Base-by-base conservation (phyloP, 2,329 filamentous ascomycete species). In the Diaporthe ilicicola region DNA sequence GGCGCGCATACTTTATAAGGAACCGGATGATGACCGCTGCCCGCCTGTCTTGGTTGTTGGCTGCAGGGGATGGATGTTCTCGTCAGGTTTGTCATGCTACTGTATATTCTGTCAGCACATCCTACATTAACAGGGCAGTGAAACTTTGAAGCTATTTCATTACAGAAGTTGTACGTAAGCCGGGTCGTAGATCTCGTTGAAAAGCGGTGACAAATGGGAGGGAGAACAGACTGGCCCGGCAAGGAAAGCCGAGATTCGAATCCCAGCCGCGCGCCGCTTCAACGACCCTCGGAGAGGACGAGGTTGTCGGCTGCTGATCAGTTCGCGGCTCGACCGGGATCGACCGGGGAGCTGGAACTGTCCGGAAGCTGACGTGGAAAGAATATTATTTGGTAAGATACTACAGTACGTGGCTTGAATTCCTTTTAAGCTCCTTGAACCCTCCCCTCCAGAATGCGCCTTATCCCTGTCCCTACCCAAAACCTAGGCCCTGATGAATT, bases 401-500 rank as follows among this genome's bases (percentile, higher is more conserved):
- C 34, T 64, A 50, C 59, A 34, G 4, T 37, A 64, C 27, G 22
- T 37, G 17, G 29, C 7, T 44, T 27, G 29, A 64, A 27, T 48
- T 13, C n/a, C 29, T 64, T 64, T 64, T 64, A 19, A 50, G 37
- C 44, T 50, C 59, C 44, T 50, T 6, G 3, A 10, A 50, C 12
- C 59, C 59, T n/a, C 48, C 29, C 7, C 44, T 29, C 29, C n/a
- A n/a, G n/a, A n/a, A n/a, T 8, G 15, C 48, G 59, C 44, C 12
- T 62, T 24, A 5, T 4, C 19, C 59, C n/a, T n/a, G 32, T 19
- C 19, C n/a, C 19, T 19, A 29, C 10, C 37, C 34, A 22, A 17
- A 17, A 17, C 44, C 46, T 62, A 72, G 42, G 50, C 68, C 29
- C 54, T 64, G 32, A 72, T 59, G 9, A 32, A 55, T 13, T 34